phyloP scores from a whole-genome alignment of 2,329 filamentous ascomycete species.

The Penicillium sp. region DNA sequence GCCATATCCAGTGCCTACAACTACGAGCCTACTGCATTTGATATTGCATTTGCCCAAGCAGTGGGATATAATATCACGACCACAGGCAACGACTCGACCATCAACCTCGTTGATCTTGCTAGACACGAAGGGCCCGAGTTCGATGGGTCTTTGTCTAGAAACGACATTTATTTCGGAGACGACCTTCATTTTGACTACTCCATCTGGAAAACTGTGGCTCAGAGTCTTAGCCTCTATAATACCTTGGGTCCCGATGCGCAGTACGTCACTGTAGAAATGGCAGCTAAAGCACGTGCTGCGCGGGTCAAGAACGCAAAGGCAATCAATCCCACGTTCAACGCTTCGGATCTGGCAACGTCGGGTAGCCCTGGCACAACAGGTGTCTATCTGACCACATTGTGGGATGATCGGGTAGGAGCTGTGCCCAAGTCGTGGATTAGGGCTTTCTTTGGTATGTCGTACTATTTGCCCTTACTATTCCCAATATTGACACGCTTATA shows the following conservation, averaged over 20 bases:
- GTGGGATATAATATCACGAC: not conserved
- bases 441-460: not conserved
- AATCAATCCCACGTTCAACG: not conserved
- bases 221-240: not conserved
- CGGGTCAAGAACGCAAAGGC: not conserved
- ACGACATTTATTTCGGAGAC: constrained; percentile 5
- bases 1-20: not conserved
- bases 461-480: not conserved
- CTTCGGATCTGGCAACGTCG: not conserved
- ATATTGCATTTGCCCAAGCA: not conserved
- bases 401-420: not conserved
- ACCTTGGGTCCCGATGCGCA: not conserved
- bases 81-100: not conserved
- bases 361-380: not conserved
- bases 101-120: not conserved
- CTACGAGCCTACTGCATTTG: not conserved
- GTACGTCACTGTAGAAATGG: not conserved
- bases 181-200: constrained; percentile 1
- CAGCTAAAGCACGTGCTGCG: not conserved
- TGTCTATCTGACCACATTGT: not conserved
- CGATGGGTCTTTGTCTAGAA: not conserved
- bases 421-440: not conserved
- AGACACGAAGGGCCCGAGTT: not conserved
- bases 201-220: not conserved
- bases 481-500: not conserved